Conservation (phyloP, 83 land plant species). For the Isoetes engelmannii region DNA sequence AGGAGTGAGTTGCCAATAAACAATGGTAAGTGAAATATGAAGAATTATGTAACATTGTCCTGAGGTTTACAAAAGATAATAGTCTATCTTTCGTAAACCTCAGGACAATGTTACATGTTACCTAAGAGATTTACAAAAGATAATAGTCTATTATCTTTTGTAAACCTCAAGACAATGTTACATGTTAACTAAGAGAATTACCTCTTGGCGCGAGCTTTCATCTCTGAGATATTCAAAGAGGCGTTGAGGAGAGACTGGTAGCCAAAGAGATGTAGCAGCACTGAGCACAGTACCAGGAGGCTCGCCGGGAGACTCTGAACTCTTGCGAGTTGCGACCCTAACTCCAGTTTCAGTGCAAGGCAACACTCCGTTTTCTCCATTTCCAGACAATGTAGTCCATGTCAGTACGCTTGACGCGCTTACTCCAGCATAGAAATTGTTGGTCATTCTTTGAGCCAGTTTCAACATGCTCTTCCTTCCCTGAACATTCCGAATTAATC, state of each 20-base stretch:
- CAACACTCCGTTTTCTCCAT: background rate
- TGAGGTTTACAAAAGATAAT: no score
- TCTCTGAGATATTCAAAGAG: conserved; percentile 37
- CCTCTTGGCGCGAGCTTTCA: conserved; percentile 20
- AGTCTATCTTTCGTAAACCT: background rate
- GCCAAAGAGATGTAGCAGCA: conserved; percentile 44
- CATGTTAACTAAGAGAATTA: background rate
- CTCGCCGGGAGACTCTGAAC: conserved; percentile 31
- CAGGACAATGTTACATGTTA: background rate
- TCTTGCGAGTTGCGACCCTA: conserved; percentile 31
- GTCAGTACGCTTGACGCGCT: conserved; percentile 25
- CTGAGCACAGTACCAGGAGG: conserved; percentile 36
- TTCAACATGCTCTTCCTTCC: conserved; percentile 33
- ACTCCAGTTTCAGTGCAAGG: conserved; percentile 11
- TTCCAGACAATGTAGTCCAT: conserved; percentile 24
- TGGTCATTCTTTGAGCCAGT: conserved; percentile 32
- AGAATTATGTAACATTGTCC: background rate
- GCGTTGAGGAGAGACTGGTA: conserved; percentile 26
- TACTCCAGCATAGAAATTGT: conserved; percentile 25
- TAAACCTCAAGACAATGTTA: background rate
- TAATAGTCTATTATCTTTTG: no score
- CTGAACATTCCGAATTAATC: conserved; percentile 14
- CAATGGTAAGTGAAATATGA: background rate
- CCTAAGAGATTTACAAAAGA: background rate
- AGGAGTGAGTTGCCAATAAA: no score